Evolutionary conservation across 306 rosid genomes (phyloP), one percentile per base, ranked within the genome.

Genomic region (Vicia villosa): DNA sequence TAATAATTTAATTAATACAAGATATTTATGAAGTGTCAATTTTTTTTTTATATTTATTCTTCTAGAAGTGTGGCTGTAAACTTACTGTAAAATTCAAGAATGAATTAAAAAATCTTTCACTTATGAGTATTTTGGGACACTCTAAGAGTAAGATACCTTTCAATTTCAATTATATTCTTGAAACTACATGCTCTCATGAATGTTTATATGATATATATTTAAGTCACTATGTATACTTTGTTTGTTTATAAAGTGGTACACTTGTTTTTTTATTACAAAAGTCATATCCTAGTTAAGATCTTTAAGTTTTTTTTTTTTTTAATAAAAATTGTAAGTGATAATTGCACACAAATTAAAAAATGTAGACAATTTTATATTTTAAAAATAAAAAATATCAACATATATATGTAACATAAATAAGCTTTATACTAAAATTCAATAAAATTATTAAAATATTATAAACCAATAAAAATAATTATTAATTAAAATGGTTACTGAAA

Each of bases 41-140:
- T 9, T 30, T 62, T 62, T 10, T 37, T 5, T 17, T 34, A 34
- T 16, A 11, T 30, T 67, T 19, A 16, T 19, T 52, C 8, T 47
- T 46, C 1, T 10, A 16, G 5, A 40, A 22, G 8, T 56, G 56
- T 70, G 66, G 54, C 56, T 70, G 19, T 58, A 56, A 42, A 5
- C 20, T 41, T 24, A 11, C n/a, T 24, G 55, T 70, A 56, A 70
- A 70, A 61, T 73, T 47, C 32, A 56, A 57, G 9, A 66, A 8
- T 26, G 43, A 54, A 56, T 70, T 70, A 42, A 26, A 40, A 41
- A 52, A 5, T 20, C 5, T n/a, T 54, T 51, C 38, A 51, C 10
- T 8, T 46, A 37, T 69, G 10, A 54, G 21, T 45, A 17, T 43
- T 56, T 55, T n/a, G n/a, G 65, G 62, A 36, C 3, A n/a, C 74